Evolutionary conservation across 306 rosid species (phyloP).

Genomic region (Castanospermum australe): DNA sequence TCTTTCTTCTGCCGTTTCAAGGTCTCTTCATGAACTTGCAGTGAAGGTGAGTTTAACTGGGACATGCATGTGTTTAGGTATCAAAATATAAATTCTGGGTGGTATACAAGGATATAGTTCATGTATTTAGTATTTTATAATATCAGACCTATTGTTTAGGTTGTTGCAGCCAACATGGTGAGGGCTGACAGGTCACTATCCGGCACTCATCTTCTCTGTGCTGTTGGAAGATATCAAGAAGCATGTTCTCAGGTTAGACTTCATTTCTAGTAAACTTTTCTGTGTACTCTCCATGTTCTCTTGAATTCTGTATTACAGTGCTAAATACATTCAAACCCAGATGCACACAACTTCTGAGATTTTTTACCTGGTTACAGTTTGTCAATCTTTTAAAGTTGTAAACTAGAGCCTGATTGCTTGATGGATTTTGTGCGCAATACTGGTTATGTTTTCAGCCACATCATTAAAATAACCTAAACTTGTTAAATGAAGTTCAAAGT

Average conservation of each 20-base stretch:
- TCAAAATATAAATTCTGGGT: constrained; percentile 21
- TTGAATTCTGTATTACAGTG: background rate
- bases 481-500: background rate
- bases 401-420: background rate
- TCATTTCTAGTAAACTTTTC: background rate
- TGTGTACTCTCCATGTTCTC: background rate
- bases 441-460: background rate
- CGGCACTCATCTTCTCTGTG: constrained; percentile 98
- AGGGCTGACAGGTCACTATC: constrained; percentile 94
- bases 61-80: constrained; percentile 23
- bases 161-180: constrained; percentile 99
- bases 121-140: constrained; percentile 19
- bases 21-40: constrained; percentile 93
- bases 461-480: background rate
- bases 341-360: background rate
- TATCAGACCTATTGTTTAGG: constrained; percentile 48
- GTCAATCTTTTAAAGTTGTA: background rate
- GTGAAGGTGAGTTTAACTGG: constrained; percentile 74
- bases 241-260: constrained; percentile 96
- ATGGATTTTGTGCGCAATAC: background rate
- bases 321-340: background rate
- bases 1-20: constrained; percentile 92
- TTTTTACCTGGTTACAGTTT: background rate
- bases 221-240: constrained; percentile 97
- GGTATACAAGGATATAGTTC: constrained; percentile 15